A percentile compares a stretch with the other conserved stretches of the same genome.
phyloP scores from a whole-genome alignment of 495 filamentous ascomycete species.

The Aspergillus sparsus region DNA sequence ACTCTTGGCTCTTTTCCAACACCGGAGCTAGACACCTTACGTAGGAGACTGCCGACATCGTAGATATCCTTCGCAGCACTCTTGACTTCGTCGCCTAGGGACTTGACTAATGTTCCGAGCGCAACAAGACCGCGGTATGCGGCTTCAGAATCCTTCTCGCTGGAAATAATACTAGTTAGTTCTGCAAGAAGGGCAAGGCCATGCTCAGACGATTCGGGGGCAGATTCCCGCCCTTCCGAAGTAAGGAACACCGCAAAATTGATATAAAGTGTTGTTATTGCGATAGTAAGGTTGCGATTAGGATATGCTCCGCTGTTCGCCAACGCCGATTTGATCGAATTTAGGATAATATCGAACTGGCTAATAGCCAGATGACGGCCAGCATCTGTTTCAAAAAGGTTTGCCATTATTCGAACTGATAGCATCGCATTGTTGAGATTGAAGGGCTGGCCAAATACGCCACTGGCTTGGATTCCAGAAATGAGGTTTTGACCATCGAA shows the following conservation, averaged over 20 bases:
- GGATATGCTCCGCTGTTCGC: constrained; percentile 47
- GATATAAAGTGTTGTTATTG: constrained; percentile 77
- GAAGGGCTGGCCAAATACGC: constrained; percentile 57
- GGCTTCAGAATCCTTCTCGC: constrained; percentile 75
- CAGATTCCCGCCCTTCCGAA: constrained; percentile 32
- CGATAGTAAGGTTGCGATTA: constrained; percentile 83
- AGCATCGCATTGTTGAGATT: constrained; percentile 83
- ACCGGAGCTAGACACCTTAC: constrained; percentile 36
- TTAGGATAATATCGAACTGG: constrained; percentile 59
- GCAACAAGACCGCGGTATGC: constrained; percentile 82
- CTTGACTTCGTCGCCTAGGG: constrained; percentile 48
- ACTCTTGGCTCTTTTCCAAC: constrained; percentile 52
- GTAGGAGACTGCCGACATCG: constrained; percentile 40
- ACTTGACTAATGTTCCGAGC: constrained; percentile 66
- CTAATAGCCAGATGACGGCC: constrained; percentile 64
- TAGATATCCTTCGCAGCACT: constrained; percentile 53
- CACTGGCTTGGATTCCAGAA: constrained; percentile 46
- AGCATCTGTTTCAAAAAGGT: constrained; percentile 75
- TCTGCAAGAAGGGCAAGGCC: constrained; percentile 63
- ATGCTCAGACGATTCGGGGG: constrained; percentile 53
- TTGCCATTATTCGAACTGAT: constrained; percentile 76
- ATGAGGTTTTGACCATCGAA: constrained; percentile 57
- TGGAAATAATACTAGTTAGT: constrained; percentile 59
- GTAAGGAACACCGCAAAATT: constrained; percentile 75
- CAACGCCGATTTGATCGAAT: constrained; percentile 48